phyloP scores from a whole-genome alignment of 495 filamentous ascomycete species.

The Lasiosphaeria miniovina region DNA sequence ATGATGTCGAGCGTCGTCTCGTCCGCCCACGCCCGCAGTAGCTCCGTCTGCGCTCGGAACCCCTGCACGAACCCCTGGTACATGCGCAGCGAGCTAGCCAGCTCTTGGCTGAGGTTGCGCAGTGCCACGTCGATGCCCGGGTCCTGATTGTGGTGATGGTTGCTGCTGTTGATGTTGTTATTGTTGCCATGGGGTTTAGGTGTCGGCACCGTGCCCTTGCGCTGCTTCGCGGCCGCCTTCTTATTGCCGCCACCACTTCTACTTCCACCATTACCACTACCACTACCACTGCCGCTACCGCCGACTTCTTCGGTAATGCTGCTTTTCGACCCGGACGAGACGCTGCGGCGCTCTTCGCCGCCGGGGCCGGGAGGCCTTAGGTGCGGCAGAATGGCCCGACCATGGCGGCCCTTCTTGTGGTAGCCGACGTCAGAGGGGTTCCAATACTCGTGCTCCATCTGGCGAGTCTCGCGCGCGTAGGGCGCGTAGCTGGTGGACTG shows the following conservation, averaged over 20 bases:
- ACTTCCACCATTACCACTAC: no score
- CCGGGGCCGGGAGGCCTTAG: no score
- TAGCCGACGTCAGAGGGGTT: no score
- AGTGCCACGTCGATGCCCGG: conserved; percentile 19
- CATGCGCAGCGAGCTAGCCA: conserved; percentile 9
- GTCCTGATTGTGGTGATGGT: neutral
- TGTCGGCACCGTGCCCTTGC: neutral
- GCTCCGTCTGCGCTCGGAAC: conserved; percentile 16
- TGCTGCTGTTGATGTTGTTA: neutral
- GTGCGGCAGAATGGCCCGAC: no score
- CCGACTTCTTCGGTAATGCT: neutral
- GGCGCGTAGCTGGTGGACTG: no score
- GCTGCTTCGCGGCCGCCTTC: no score
- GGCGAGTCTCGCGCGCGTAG: no score
- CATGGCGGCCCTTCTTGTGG: no score
- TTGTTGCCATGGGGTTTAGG: neutral
- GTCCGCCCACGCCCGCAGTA: conserved; percentile 18
- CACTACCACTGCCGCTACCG: no score
- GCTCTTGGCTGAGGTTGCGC: conserved; percentile 15
- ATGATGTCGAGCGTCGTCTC: conserved; percentile 19
- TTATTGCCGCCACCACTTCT: no score
- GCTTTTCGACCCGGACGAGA: neutral
- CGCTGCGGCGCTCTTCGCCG: neutral
- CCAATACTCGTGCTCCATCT: no score
- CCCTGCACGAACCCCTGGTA: conserved; percentile 11